Evolutionary conservation across 2,329 filamentous ascomycete genomes (phyloP), one percentile per base, ranked within the genome.

Genomic region (Aspergillus sp.): DNA sequence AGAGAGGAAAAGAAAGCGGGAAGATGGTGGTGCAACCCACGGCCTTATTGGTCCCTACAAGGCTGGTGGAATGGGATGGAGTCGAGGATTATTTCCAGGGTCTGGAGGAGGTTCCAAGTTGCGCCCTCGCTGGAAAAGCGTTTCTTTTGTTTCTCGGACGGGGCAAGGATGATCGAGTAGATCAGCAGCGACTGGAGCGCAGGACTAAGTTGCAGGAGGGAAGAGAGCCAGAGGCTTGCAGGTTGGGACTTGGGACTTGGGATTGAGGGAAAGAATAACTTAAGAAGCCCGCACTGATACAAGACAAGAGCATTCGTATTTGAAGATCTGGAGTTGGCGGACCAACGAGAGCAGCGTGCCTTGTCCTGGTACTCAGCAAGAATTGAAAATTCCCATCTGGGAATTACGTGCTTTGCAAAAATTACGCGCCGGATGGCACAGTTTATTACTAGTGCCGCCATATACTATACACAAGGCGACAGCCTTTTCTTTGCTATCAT

Each of bases 31-130:
- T 65, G 60, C 62, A 60, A 58, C 54, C 55, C 55, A 55, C 58
- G 21, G 60, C 50, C 62, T 63, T 62, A 63, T 63, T 64, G 62
- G 62, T 60, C 56, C 60, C 58, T 63, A 61, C 62, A 64, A 59
- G 62, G 57, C 62, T 63, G 56, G 37, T 6, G 23, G 46, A 39
- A 19, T 19, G 44, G 53, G 41, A 57, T 50, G 41, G 51, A 60
- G 57, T 55, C 46, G 52, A 15, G 46, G 11, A 52, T 43, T 52
- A 52, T 62, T 55, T 55, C 56, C 52, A 59, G 49, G 55, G 49
- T 57, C 49, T 39, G 50, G 46, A 17, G 48, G 48, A 21, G 31
- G 35, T 14, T 37, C 55, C 49, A 27, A 55, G 52, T 55, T 55
- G 54, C 48, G 19, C 27, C 21, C 31, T 37, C 37, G 41, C 12